Evolutionary conservation across 441 rosid genomes (phyloP).

Genomic region (Brassica balearica): DNA sequence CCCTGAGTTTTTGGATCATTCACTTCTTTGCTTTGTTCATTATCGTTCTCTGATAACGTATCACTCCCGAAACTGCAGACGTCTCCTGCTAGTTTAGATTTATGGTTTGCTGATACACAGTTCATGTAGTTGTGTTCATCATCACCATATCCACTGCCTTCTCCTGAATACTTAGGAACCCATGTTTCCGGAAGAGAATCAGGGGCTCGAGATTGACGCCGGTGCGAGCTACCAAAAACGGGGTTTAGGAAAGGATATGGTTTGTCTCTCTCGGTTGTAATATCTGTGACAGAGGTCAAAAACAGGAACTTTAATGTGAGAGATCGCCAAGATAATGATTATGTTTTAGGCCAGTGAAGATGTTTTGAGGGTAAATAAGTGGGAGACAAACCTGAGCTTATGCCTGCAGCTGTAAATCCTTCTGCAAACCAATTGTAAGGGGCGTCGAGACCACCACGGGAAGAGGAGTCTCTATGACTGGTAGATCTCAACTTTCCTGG

Average conservation of each 20-base stretch:
- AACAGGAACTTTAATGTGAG: constrained; percentile 27
- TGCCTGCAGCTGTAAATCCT: constrained; percentile 49
- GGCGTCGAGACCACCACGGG: constrained; percentile 40
- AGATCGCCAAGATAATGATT: constrained; percentile 4
- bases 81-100: constrained; percentile 47
- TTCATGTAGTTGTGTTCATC: constrained; percentile 39
- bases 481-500: constrained; percentile 45
- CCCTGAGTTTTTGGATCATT: constrained; percentile 38
- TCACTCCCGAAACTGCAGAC: constrained; percentile 35
- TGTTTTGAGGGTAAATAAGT: constrained; percentile 28
- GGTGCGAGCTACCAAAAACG: constrained; percentile 32
- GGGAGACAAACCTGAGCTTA: constrained; percentile 44
- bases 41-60: constrained; percentile 32
- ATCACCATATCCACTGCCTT: constrained; percentile 44
- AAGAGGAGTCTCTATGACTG: constrained; percentile 37
- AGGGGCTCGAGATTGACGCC: constrained; percentile 46
- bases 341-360: constrained; percentile 19
- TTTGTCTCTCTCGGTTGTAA: constrained; percentile 42
- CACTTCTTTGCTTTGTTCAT: constrained; percentile 40
- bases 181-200: constrained; percentile 44
- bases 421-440: constrained; percentile 44
- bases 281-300: constrained; percentile 45
- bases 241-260: constrained; percentile 44
- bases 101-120: constrained; percentile 34
- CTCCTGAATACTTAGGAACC: constrained; percentile 46